Evolutionary conservation across 768 basidiomycete genomes (phyloP).

Genomic region (Trametes villosa): DNA sequence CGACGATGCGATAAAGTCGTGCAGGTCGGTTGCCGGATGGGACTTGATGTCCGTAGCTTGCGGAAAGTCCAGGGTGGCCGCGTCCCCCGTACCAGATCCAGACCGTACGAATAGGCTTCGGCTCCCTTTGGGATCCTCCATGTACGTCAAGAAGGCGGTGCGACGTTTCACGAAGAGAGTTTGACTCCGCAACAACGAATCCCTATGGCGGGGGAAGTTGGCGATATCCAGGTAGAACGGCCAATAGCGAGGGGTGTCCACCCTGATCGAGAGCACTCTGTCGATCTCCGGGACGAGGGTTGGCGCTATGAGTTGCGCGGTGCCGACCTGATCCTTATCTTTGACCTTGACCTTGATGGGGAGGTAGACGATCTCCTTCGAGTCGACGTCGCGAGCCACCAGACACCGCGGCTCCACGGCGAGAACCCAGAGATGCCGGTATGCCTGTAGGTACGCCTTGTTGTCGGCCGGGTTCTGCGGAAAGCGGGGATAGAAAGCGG

Average conservation of each 20-base stretch:
- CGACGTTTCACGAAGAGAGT: constrained; percentile 92
- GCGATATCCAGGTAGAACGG: constrained; percentile 85
- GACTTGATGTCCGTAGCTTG: constrained; percentile 67
- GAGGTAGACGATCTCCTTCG: constrained; percentile 86
- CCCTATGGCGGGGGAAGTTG: constrained; percentile 66
- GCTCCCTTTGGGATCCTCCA: constrained; percentile 92
- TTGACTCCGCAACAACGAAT: constrained; percentile 71
- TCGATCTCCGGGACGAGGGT: constrained; percentile 91
- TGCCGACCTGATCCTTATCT: constrained; percentile 64
- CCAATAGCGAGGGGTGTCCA: constrained; percentile 97
- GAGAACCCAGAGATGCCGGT: constrained; percentile 94
- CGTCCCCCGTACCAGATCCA: constrained; percentile 81
- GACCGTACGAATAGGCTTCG: constrained; percentile 89
- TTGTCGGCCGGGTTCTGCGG: constrained; percentile 83
- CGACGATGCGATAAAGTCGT: constrained; percentile 86
- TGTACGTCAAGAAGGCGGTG: constrained; percentile 91
- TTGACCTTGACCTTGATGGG: constrained; percentile 86
- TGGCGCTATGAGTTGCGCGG: constrained; percentile 85
- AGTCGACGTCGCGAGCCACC: constrained; percentile 90
- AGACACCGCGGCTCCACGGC: constrained; percentile 95
- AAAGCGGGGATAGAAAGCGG: constrained; percentile 92
- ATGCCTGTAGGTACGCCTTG: constrained; percentile 87
- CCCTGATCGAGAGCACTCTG: constrained; percentile 76
- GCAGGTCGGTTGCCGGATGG: constrained; percentile 73
- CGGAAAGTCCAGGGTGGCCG: constrained; percentile 86